Evolutionary conservation across 2,329 filamentous ascomycete genomes (phyloP), one percentile per base, ranked within the genome.

Genomic region (Madurella fahalii): DNA sequence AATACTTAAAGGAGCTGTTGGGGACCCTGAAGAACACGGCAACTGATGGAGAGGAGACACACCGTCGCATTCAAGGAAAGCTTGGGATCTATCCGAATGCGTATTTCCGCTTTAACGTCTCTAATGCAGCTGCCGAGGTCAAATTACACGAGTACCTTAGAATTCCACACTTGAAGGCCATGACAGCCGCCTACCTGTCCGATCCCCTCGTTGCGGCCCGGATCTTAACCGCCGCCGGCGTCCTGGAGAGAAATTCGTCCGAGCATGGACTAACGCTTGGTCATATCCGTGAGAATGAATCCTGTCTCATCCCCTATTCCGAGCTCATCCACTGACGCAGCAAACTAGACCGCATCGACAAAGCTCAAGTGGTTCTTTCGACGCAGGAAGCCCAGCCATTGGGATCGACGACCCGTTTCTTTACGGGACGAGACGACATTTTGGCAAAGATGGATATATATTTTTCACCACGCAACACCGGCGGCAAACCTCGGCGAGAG

Each of bases 71-170:
- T 2, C 15, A 56, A 11, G 11, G 47, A 1, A 55, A 50, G 12
- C 56, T 69, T 3, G 9, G 31, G 5, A 37, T 20, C 1, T 63
- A 56, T 15, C 37, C 58, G 0, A 52, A 62, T 1, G 50, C 65
- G 0, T 69, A 69, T 48, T 69, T 64, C 31, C 66, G 68, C 1
- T 64, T 70, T 41, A 65, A 65, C 12, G 57, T 70, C 2, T 62
- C 63, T 1, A 40, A 52, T 0, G 64, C 58, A 2, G 65, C 63
- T 5, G 55, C 61, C 13, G 37, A 55, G 4, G 61, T 70, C 30
- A 32, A 37, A 1, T 48, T 69, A 11, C 43, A 59, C 4, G 49
- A 68, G 7, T 69, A 67, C 32, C 44, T 59, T 34, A 67, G 64
- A 44, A 65, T 69, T 11, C 48, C 47, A 0, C 15, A 58, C 5